Percentiles rank a stretch among this genome's conserved stretches.
Conservation (phyloP, 192 early-diverging fungal genomes). For the Bifiguratus adelaidae region DNA sequence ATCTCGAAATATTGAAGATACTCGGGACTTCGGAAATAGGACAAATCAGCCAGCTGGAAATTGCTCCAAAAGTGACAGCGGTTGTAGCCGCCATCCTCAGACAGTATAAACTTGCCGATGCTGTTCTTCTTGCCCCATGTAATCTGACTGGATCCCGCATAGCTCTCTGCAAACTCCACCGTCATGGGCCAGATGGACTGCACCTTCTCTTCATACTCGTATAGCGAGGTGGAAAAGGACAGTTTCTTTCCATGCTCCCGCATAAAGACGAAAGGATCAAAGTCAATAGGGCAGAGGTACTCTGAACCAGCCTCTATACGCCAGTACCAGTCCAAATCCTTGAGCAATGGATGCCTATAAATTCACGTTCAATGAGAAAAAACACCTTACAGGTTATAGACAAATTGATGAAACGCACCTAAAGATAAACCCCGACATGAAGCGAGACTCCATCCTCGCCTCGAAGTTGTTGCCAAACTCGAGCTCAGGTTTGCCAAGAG, state of each 20-base stretch:
- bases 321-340: constrained; percentile 45
- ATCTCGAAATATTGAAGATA: constrained; percentile 51
- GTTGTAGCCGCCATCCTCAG: constrained; percentile 34
- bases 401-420: too few species aligned
- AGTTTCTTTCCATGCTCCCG: constrained; percentile 30
- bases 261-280: constrained; percentile 47
- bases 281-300: constrained; percentile 36
- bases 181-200: constrained; percentile 34
- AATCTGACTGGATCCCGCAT: constrained; percentile 3
- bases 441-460: too few species aligned
- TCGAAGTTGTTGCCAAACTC: too few species aligned
- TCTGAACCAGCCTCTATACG: constrained; percentile 38
- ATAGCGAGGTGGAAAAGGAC: constrained; percentile 37
- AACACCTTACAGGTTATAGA: too few species aligned
- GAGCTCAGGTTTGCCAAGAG: too few species aligned
- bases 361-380: too few species aligned
- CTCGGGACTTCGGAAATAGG: constrained; percentile 38
- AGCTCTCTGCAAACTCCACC: constrained; percentile 14
- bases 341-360: constrained; percentile 39
- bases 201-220: constrained; percentile 36
- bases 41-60: constrained; percentile 36
- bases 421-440: too few species aligned
- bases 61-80: constrained; percentile 70
- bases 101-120: constrained; percentile 27
- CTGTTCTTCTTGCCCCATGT: neutral